These are phyloP conservation scores for Phytophthora constricta DNA, from an alignment of 352 stramenopile genomes.

Conservation along the genomic window DNA sequence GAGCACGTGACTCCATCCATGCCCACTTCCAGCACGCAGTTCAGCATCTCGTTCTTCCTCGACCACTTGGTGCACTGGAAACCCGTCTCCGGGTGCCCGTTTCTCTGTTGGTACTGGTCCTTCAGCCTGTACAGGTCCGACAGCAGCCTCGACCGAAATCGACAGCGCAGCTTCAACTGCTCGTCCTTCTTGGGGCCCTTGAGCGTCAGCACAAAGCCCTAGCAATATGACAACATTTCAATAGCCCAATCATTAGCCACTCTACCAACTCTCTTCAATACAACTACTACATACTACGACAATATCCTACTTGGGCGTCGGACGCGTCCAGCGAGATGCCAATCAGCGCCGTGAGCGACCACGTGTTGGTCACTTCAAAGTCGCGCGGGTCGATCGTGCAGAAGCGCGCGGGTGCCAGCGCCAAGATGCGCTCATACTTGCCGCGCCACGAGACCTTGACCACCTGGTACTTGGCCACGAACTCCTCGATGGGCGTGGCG, in stretches of 20 bases:
- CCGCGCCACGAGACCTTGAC: conserved; percentile 85
- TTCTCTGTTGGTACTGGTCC: conserved; percentile 55
- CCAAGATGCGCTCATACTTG: conserved; percentile 89
- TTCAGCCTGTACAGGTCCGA: conserved; percentile 81
- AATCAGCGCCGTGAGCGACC: conserved; percentile 66
- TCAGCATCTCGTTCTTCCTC: conserved; percentile 47
- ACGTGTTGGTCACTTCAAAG: conserved; percentile 90
- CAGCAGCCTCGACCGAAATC: conserved; percentile 77
- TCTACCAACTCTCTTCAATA: too few relatives aligned
- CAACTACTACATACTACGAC: too few relatives aligned
- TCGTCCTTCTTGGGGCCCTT: conserved; percentile 87
- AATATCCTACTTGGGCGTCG: conserved; percentile 58
- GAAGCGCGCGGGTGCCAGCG: conserved; percentile 79
- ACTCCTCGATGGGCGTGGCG: conserved; percentile 74
- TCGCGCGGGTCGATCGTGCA: conserved; percentile 88
- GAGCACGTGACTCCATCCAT: conserved; percentile 63
- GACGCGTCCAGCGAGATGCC: conserved; percentile 63
- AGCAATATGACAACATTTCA: conserved; percentile 2
- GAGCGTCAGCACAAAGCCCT: conserved; percentile 68
- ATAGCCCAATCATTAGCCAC: too few relatives aligned
- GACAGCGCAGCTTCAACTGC: conserved; percentile 79
- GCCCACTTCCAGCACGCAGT: conserved; percentile 63
- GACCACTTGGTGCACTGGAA: conserved; percentile 76
- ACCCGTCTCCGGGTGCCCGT: conserved; percentile 38
- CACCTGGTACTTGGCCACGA: conserved; percentile 85